These are phyloP conservation scores for Ganoderma lingzhi DNA, from an alignment of 1,284 basidiomycete genomes.

Conservation along the genomic window DNA sequence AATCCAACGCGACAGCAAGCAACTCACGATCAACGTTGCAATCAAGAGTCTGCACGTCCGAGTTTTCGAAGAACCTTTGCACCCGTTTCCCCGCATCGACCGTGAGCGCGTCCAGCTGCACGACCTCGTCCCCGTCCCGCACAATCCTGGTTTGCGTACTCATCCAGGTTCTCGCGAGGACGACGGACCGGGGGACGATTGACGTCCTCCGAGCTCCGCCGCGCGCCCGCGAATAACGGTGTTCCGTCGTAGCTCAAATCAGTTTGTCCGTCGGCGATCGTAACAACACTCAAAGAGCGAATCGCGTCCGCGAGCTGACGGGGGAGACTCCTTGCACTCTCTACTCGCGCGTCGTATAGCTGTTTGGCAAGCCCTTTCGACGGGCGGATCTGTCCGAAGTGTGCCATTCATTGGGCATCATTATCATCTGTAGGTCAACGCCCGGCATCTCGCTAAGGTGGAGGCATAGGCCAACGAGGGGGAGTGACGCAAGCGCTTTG, in stretches of 20 bases:
- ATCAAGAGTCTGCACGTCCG: neutral
- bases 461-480: neutral
- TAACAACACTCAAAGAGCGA: neutral
- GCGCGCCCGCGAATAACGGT: neutral
- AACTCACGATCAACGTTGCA: neutral
- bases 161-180: neutral
- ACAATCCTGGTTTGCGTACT: neutral
- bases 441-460: neutral
- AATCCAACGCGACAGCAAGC: neutral
- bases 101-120: neutral
- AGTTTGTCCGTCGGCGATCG: neutral
- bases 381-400: neutral
- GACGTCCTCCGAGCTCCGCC: neutral
- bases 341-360: neutral
- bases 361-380: neutral
- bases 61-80: constrained; percentile 5
- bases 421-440: neutral
- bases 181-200: neutral
- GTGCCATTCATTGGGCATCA: neutral
- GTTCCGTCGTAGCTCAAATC: neutral
- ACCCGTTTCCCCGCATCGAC: neutral
- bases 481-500: neutral
- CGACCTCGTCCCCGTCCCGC: neutral
- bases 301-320: neutral
- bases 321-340: neutral